These are phyloP conservation scores for Aspergillus sp. DNA, from an alignment of 2,329 filamentous ascomycete genomes.

Conservation along the genomic window DNA sequence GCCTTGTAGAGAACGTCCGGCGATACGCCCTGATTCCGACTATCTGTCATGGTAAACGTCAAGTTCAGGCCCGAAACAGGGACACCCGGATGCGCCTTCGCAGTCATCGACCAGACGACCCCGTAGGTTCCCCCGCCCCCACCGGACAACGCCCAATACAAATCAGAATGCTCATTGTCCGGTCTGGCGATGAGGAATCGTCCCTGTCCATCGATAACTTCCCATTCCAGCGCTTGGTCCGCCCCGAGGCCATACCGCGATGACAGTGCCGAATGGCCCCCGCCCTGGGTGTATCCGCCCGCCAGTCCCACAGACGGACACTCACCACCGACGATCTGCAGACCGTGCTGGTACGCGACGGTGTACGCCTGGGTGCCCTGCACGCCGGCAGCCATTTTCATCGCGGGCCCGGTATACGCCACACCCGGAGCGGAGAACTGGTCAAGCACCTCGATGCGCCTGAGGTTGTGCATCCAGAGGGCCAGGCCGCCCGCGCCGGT, in stretches of 20 bases:
- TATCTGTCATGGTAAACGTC: constrained; percentile 28
- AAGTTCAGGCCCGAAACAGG: constrained; percentile 40
- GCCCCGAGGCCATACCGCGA: constrained; percentile 51
- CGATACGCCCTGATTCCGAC: constrained; percentile 10
- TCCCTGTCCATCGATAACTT: constrained; percentile 49
- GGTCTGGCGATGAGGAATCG: constrained; percentile 42
- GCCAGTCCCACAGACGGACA: constrained; percentile 50
- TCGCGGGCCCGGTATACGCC: constrained; percentile 43
- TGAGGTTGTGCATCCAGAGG: constrained; percentile 28
- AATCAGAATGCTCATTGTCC: constrained; percentile 40
- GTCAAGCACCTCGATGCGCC: constrained; percentile 28
- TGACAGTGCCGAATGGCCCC: constrained; percentile 49
- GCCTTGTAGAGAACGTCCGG: constrained; percentile 43
- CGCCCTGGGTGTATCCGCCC: constrained; percentile 54
- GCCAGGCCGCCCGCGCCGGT: constrained; percentile 49
- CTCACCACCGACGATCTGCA: constrained; percentile 49
- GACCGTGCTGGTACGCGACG: constrained; percentile 37
- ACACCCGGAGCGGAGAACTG: constrained; percentile 10
- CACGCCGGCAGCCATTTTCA: constrained; percentile 50
- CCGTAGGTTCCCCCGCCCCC: constrained; percentile 54
- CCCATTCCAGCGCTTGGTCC: constrained; percentile 50
- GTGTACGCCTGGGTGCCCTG: constrained; percentile 44
- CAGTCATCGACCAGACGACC: constrained; percentile 49
- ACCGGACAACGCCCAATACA: constrained; percentile 56
- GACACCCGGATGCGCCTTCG: constrained; percentile 42